phyloP scores from a whole-genome alignment of 2,329 filamentous ascomycete species.

The Calonectria pauciramosa region DNA sequence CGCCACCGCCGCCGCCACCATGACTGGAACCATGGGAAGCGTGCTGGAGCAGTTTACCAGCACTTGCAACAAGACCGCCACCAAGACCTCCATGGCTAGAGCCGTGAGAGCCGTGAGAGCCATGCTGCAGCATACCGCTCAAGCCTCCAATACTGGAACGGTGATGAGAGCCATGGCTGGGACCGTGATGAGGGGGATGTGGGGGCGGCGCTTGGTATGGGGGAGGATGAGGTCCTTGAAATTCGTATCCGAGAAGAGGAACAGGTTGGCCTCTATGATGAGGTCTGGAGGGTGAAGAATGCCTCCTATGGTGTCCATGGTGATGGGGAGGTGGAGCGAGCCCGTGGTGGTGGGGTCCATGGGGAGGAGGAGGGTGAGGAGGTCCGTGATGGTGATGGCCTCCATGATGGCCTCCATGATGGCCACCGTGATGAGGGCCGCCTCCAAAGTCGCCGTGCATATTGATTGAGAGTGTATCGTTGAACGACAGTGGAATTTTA shows the following conservation, averaged over 20 bases:
- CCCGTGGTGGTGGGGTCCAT: background rate
- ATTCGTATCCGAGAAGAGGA: background rate
- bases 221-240: background rate
- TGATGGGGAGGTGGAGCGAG: background rate
- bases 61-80: background rate
- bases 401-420: background rate
- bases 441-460: background rate
- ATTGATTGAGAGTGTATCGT: background rate
- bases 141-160: background rate
- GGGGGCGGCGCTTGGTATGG: background rate
- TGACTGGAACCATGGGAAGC: background rate
- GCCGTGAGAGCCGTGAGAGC: background rate
- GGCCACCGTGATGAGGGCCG: background rate
- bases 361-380: background rate
- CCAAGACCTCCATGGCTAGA: background rate
- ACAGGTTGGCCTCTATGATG: background rate
- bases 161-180: background rate
- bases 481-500: background rate
- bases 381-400: background rate
- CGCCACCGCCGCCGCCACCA: background rate
- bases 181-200: background rate
- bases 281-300: background rate
- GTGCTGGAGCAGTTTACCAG: background rate
- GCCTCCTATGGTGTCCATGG: background rate
- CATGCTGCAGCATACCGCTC: background rate